Evolutionary conservation across 2,329 filamentous ascomycete species (phyloP).

Genomic region (Microdochium paspali): DNA sequence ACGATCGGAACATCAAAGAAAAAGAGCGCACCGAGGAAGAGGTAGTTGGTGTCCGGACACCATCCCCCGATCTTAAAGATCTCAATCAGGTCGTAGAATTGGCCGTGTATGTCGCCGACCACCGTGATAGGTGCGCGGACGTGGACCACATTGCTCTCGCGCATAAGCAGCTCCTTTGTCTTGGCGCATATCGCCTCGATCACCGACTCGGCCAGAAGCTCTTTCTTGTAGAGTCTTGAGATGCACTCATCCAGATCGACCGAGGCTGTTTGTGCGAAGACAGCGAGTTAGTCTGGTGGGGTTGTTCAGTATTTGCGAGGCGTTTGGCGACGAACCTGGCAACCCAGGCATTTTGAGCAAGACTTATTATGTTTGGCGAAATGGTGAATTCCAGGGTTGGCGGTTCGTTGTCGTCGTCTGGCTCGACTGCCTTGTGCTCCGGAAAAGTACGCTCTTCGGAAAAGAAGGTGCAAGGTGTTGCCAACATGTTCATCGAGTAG

Average conservation of each 20-base stretch:
- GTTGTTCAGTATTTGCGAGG: background rate
- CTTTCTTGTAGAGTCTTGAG: constrained; percentile 90
- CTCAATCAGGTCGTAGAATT: constrained; percentile 98
- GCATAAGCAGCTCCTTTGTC: constrained; percentile 97
- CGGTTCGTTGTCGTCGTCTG: background rate
- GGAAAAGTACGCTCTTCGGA: background rate
- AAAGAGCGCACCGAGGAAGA: constrained; percentile 68
- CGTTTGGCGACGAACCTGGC: constrained; percentile 33
- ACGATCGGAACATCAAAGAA: background rate
- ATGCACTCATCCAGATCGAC: constrained; percentile 99
- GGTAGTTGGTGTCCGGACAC: constrained; percentile 96
- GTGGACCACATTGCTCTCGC: constrained; percentile 98
- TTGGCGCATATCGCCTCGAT: constrained; percentile 99
- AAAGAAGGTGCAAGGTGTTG: background rate
- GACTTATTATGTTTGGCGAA: background rate
- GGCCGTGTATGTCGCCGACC: constrained; percentile 95
- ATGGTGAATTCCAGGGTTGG: background rate
- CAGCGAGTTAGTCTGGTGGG: background rate
- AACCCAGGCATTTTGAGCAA: constrained; percentile 43
- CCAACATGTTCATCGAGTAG: background rate
- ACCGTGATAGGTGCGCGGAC: constrained; percentile 93
- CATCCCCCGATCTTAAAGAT: constrained; percentile 98
- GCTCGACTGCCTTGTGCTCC: background rate
- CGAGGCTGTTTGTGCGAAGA: constrained; percentile 50
- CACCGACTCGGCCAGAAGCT: constrained; percentile 92